phyloP scores from a whole-genome alignment of 108 stramenopile genomes.

The Skeletonema costatum region DNA sequence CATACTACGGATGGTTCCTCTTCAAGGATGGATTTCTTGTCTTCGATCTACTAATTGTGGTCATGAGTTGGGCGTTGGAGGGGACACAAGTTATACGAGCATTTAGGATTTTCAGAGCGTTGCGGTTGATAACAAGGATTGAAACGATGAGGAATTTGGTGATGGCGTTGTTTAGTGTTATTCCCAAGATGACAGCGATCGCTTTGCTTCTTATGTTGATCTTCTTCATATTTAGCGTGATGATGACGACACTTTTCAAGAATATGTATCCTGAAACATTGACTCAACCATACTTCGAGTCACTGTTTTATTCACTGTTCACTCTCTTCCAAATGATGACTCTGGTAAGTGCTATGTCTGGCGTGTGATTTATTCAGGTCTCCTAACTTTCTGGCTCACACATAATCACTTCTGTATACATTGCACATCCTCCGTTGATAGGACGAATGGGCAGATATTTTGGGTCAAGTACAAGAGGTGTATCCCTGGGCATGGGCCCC shows the following conservation, averaged over 20 bases:
- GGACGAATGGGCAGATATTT: slow-evolving; percentile 61
- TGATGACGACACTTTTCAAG: slow-evolving; percentile 66
- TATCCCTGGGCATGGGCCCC: slow-evolving; percentile 70
- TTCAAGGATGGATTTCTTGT: slow-evolving; percentile 69
- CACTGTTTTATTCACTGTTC: slow-evolving; percentile 57
- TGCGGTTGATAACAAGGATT: slow-evolving; percentile 76
- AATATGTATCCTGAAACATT: slow-evolving; percentile 3
- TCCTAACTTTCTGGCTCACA: background rate
- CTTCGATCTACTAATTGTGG: slow-evolving; percentile 76
- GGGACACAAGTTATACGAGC: slow-evolving; percentile 70
- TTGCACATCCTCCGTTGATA: slow-evolving; percentile 54
- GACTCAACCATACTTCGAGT: slow-evolving; percentile 48
- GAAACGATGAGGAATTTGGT: slow-evolving; percentile 71
- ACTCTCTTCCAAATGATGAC: slow-evolving; percentile 79
- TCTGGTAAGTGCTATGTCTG: slow-evolving; percentile 36
- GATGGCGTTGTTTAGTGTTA: slow-evolving; percentile 61
- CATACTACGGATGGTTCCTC: slow-evolving; percentile 57
- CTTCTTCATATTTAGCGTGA: slow-evolving; percentile 77
- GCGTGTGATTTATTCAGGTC: background rate
- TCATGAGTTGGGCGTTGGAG: slow-evolving; percentile 64
- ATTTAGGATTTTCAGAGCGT: slow-evolving; percentile 76
- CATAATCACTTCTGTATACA: background rate
- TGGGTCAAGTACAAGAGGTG: slow-evolving; percentile 43
- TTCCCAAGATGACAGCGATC: slow-evolving; percentile 76
- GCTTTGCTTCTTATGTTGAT: slow-evolving; percentile 55